These are phyloP conservation scores for Cyberlindnera misumaiensis DNA, from an alignment of 805 yeast species.

Conservation along the genomic window DNA sequence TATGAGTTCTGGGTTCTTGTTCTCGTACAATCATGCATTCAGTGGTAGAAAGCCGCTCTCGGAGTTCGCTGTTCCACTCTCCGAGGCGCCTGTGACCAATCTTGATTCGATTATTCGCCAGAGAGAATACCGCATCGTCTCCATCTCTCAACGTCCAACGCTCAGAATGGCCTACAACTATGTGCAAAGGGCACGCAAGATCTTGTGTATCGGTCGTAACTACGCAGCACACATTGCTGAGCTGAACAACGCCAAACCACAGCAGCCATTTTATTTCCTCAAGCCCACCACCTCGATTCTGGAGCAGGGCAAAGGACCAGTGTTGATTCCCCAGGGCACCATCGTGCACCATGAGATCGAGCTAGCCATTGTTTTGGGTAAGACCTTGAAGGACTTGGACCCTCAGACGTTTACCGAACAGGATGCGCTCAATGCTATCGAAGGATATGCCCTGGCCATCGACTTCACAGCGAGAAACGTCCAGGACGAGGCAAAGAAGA, in stretches of 20 bases:
- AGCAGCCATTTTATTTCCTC: slow-evolving; percentile 85
- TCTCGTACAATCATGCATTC: too few species aligned
- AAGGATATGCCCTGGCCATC: slow-evolving; percentile 82
- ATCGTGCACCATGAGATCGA: slow-evolving; percentile 91
- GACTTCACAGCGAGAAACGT: slow-evolving; percentile 96
- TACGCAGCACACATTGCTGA: slow-evolving; percentile 96
- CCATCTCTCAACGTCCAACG: too few species aligned
- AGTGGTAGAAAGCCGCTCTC: too few species aligned
- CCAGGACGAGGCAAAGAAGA: slow-evolving; percentile 88
- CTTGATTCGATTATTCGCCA: too few species aligned
- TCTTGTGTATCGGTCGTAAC: slow-evolving; percentile 93
- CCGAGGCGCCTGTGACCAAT: too few species aligned
- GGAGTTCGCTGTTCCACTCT: too few species aligned
- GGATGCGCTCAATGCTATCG: slow-evolving; percentile 73
- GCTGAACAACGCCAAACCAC: slow-evolving; percentile 73
- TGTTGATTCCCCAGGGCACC: slow-evolving; percentile 75
- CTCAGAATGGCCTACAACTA: slow-evolving; percentile 34
- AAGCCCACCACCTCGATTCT: slow-evolving; percentile 83
- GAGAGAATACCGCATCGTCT: too few species aligned
- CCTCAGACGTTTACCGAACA: slow-evolving; percentile 47
- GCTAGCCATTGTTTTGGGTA: slow-evolving; percentile 69
- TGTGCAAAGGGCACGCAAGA: slow-evolving; percentile 60
- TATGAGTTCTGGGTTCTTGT: too few species aligned
- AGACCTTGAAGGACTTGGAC: slow-evolving; percentile 53
- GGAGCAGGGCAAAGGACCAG: slow-evolving; percentile 61